Evolutionary conservation across 2,329 filamentous ascomycete genomes (phyloP).

Genomic region (Colletotrichum sojae): DNA sequence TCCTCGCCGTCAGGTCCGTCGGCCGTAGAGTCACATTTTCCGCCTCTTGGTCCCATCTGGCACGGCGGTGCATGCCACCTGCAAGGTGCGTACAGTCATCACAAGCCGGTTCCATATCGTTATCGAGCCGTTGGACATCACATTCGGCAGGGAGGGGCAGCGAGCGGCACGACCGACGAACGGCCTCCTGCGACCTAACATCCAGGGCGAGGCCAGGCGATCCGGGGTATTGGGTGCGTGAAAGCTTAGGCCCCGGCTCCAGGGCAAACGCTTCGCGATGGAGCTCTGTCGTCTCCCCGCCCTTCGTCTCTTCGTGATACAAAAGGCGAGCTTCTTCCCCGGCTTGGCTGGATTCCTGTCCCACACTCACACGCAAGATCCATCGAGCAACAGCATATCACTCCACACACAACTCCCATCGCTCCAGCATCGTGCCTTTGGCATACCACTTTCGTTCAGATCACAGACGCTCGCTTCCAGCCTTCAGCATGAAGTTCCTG

Average conservation of each 20-base stretch:
- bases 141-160: constrained; percentile 9
- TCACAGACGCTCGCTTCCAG: constrained; percentile 43
- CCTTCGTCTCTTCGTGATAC: constrained; percentile 13
- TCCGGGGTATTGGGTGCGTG: not conserved
- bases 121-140: constrained; percentile 12
- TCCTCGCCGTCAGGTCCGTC: constrained; percentile 15
- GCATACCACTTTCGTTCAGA: constrained; percentile 42
- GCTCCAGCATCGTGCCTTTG: constrained; percentile 43
- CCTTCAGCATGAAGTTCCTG: constrained; percentile 53
- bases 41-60: constrained; percentile 29
- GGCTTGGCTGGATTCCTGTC: constrained; percentile 6
- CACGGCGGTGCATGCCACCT: constrained; percentile 18
- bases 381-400: not conserved
- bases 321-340: constrained; percentile 28
- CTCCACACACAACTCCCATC: constrained; percentile 31
- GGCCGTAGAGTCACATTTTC: constrained; percentile 24
- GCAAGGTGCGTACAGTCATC: constrained; percentile 35
- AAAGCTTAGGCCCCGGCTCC: constrained; percentile 17
- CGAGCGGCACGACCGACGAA: constrained; percentile 18
- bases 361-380: not conserved
- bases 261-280: constrained; percentile 17
- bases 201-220: constrained; percentile 16
- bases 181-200: not conserved
- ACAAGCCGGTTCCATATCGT: constrained; percentile 11
- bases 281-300: constrained; percentile 7